These are phyloP conservation scores for Penicillium flavigenum DNA, from an alignment of 495 filamentous ascomycete species.

Conservation along the genomic window DNA sequence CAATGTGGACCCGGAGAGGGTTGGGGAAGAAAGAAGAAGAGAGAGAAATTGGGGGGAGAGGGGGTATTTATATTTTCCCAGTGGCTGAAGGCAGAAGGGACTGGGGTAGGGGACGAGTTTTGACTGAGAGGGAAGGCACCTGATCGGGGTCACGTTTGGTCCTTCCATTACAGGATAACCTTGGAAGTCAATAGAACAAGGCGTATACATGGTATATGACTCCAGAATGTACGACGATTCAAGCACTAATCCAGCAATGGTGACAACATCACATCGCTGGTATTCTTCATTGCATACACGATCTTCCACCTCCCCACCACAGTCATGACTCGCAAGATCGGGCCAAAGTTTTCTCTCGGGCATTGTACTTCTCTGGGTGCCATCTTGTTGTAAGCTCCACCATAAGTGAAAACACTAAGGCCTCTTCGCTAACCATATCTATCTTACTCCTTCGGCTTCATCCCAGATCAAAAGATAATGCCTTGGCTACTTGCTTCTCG, in stretches of 20 bases:
- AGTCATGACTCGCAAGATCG: conserved; percentile 53
- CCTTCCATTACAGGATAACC: conserved; percentile 12
- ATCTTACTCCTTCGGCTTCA: conserved; percentile 42
- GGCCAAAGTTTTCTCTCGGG: conserved; percentile 43
- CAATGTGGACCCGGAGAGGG: neutral
- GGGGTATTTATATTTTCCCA: neutral
- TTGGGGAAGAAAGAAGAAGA: neutral
- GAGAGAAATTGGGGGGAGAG: neutral
- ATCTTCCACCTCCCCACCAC: conserved; percentile 32
- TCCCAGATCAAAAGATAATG: conserved; percentile 48
- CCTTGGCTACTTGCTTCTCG: conserved; percentile 51
- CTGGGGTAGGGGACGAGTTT: neutral
- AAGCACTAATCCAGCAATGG: conserved; percentile 5
- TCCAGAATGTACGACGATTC: no score
- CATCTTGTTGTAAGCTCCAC: conserved; percentile 45
- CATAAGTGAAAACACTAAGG: neutral
- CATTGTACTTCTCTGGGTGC: conserved; percentile 48
- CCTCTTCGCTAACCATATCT: neutral
- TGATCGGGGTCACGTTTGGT: neutral
- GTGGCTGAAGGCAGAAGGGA: neutral
- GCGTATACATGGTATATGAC: no score
- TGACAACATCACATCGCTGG: conserved; percentile 5
- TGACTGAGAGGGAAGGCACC: neutral
- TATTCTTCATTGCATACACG: conserved; percentile 21
- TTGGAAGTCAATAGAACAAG: neutral